Base-by-base conservation (phyloP, 495 filamentous ascomycete species). In the Trichoderma reesei region DNA sequence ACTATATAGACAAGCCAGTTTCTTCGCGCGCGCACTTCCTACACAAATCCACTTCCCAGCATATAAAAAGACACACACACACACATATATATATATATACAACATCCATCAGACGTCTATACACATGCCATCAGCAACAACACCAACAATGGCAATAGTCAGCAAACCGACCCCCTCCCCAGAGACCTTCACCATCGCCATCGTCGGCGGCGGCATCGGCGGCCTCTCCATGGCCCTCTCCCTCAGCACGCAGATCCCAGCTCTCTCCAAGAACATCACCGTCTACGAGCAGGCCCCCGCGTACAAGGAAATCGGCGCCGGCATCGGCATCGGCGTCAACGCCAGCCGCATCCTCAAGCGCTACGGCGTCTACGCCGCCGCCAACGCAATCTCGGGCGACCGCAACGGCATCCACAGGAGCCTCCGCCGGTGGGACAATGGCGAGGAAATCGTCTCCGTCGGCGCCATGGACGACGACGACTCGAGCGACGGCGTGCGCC, bases 381-480 rank as follows among this genome's bases (percentile, higher is more conserved):
- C 80, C 41, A 75, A 59, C 67, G 66, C 69, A 48, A 75, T 72
- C 37, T 69, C 68, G 18, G 66, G 68, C n/a, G 67, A 74, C 41
- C 37, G 72, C 65, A 65, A 68, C 51, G 38, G 72, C 66, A 63
- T 70, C 66, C 62, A 71, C 65, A 10, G 67, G 60, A 63, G 70
- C 65, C 66, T 75, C 67, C 66, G 73, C 20, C 65, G 69, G 16
- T 71, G 38, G 36, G 69, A 72, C 48, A 68, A 69, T 41, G 69
- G 69, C 20, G 69, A 41, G 20, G 70, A 72, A 41, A 69, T 72
- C 33, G 59, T 72, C 9, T 72, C 70, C 11, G 68, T 72, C 65
- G 48, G 70, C 65, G 65, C 69, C 62, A 64, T 71, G 69, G 63
- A 67, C 42, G 63, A 65, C 9, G 59, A 59, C 14, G 7, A 34